Conservation (phyloP, 192 early-diverging fungal genomes). For the Bifiguratus adelaidae region DNA sequence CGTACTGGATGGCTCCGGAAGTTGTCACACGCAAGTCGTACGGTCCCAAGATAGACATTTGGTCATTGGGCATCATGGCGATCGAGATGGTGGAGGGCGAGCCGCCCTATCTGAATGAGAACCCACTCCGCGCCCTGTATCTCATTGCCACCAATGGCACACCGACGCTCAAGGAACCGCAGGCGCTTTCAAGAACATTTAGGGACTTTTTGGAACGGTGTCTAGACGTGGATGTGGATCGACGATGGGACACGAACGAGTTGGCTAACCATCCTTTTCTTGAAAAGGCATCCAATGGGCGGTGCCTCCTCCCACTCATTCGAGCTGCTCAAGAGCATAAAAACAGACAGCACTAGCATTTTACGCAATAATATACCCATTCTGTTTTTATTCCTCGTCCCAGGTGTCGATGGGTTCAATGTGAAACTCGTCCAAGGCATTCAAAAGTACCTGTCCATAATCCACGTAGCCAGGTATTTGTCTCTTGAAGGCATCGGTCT, state of each 20-base stretch:
- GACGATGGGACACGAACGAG: slow-evolving; percentile 39
- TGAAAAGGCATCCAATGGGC: slow-evolving; percentile 32
- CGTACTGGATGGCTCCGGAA: slow-evolving; percentile 98
- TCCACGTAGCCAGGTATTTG: slow-evolving; percentile 4
- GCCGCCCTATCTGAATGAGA: slow-evolving; percentile 95
- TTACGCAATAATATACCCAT: too few relatives aligned
- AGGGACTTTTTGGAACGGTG: slow-evolving; percentile 44
- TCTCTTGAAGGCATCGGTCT: slow-evolving; percentile 6
- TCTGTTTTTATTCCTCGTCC: too few relatives aligned
- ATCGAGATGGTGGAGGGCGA: slow-evolving; percentile 98
- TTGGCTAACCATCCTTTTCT: slow-evolving; percentile 52
- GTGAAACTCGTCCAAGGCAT: slow-evolving; percentile 2
- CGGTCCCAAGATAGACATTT: slow-evolving; percentile 88
- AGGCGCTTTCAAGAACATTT: slow-evolving; percentile 33
- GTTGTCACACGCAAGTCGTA: slow-evolving; percentile 90
- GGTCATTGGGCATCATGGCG: slow-evolving; percentile 97
- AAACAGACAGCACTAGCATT: too few relatives aligned
- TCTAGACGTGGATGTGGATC: slow-evolving; percentile 48
- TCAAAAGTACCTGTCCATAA: slow-evolving; percentile 1
- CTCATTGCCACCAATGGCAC: slow-evolving; percentile 95
- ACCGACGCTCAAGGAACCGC: slow-evolving; percentile 79
- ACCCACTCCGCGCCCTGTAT: slow-evolving; percentile 84
- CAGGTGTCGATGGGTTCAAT: too few relatives aligned
- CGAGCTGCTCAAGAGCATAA: too few relatives aligned
- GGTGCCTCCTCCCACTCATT: too few relatives aligned